A percentile compares a stretch with the other conserved stretches of the same genome.
These are phyloP conservation scores for Elsinoe fawcettii DNA, from an alignment of 2,329 filamentous ascomycete genomes.

Conservation along the genomic window DNA sequence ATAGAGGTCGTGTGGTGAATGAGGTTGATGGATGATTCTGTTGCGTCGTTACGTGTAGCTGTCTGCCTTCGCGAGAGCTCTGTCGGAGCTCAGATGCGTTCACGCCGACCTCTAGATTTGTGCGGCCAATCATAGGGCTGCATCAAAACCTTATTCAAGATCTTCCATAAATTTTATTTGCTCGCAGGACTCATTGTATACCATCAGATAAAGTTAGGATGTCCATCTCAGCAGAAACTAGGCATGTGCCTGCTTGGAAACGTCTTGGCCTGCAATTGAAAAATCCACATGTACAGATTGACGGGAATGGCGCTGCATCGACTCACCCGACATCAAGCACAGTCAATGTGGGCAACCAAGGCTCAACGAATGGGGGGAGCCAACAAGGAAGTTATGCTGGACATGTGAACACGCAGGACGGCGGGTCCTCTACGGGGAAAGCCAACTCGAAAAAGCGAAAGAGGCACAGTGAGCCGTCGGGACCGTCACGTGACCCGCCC, in stretches of 20 bases:
- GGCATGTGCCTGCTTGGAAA: slow-evolving; percentile 51
- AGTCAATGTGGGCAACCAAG: not conserved
- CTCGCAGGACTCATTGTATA: not conserved
- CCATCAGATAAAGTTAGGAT: not conserved
- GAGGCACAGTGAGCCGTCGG: not conserved
- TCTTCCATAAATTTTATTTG: slow-evolving; percentile 12
- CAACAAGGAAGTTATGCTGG: not conserved
- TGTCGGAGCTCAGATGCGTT: slow-evolving; percentile 4
- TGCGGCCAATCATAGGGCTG: not conserved
- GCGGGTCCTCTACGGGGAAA: not conserved
- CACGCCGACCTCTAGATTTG: not conserved
- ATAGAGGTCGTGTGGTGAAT: not conserved
- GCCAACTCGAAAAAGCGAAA: not conserved
- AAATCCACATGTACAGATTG: slow-evolving; percentile 35
- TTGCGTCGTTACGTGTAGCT: slow-evolving; percentile 12
- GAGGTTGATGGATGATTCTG: not conserved
- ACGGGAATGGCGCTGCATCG: not conserved
- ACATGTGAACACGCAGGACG: too few relatives aligned
- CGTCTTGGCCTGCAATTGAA: slow-evolving; percentile 54
- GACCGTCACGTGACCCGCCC: not conserved
- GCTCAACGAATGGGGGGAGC: not conserved
- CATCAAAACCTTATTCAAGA: not conserved
- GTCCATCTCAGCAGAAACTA: not conserved
- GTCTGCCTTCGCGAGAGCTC: slow-evolving; percentile 10
- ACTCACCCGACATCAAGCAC: not conserved